A percentile compares a stretch with the other conserved stretches of the same genome.
phyloP scores from a whole-genome alignment of 441 rosid species.

The Erysimum pusillum region DNA sequence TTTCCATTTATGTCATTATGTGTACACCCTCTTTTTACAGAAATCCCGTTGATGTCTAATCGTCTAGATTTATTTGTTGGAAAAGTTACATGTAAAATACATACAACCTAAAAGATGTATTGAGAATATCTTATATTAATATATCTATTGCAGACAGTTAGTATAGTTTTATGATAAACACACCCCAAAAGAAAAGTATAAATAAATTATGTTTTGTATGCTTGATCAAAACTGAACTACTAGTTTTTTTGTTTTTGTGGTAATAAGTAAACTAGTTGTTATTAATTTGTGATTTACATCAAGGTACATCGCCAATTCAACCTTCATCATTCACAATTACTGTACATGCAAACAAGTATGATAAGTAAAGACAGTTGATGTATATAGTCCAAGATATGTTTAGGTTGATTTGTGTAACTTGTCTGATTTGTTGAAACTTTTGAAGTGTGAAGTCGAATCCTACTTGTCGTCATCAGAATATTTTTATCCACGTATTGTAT shows the following conservation, averaged over 20 bases:
- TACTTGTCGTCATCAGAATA: background rate
- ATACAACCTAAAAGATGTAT: background rate
- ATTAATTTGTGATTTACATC: background rate
- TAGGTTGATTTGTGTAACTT: background rate
- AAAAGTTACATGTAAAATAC: background rate
- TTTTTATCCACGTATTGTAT: background rate
- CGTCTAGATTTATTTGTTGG: background rate
- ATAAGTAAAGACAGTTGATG: background rate
- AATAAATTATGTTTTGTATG: background rate
- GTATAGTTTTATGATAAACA: background rate
- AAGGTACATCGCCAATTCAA: background rate
- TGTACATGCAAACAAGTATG: background rate
- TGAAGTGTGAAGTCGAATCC: slow-evolving; percentile 2
- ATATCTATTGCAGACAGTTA: background rate
- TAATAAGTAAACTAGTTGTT: background rate
- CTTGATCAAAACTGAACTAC: background rate
- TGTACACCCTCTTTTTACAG: background rate
- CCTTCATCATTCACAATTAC: background rate
- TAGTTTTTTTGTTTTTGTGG: too few relatives aligned
- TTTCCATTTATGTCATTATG: too few relatives aligned
- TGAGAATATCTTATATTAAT: background rate
- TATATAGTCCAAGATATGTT: background rate
- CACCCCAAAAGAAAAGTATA: background rate
- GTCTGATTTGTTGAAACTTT: background rate
- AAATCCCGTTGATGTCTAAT: background rate